Conservation (phyloP, 1,139 yeast genomes). For the Yamadazyma oceani region DNA sequence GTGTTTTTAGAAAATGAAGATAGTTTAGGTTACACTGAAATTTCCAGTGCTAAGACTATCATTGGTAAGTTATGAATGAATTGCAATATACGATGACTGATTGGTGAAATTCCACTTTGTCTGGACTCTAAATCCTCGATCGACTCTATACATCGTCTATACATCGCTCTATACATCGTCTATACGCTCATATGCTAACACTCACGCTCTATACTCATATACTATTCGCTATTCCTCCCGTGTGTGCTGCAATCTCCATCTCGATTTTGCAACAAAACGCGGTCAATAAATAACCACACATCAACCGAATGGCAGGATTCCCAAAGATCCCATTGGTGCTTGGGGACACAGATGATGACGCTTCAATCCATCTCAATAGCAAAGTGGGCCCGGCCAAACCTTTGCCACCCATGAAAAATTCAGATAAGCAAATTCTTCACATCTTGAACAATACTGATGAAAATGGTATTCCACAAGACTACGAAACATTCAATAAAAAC, state of each 20-base stretch:
- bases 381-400: conserved; percentile 43
- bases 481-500: conserved; percentile 16
- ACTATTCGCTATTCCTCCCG: no score
- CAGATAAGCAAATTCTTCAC: conserved; percentile 14
- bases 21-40: conserved; percentile 52
- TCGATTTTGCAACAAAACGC: conserved; percentile 2
- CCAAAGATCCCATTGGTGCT: conserved; percentile 37
- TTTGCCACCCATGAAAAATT: conserved; percentile 17
- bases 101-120: no score
- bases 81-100: no score
- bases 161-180: no score
- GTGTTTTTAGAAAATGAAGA: conserved; percentile 68
- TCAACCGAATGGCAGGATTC: conserved; percentile 27
- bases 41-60: conserved; percentile 61
- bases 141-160: no score
- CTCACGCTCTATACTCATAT: no score
- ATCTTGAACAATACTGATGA: conserved; percentile 10
- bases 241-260: neutral
- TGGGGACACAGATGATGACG: conserved; percentile 47
- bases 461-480: conserved; percentile 12
- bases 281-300: conserved; percentile 1
- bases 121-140: no score
- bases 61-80: conserved; percentile 23
- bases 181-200: no score
- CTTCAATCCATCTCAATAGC: conserved; percentile 40